Percentiles rank a stretch among this genome's conserved stretches.
These are phyloP conservation scores for Ceraceosorus guamensis DNA, from an alignment of 1,284 basidiomycete species.

Conservation along the genomic window DNA sequence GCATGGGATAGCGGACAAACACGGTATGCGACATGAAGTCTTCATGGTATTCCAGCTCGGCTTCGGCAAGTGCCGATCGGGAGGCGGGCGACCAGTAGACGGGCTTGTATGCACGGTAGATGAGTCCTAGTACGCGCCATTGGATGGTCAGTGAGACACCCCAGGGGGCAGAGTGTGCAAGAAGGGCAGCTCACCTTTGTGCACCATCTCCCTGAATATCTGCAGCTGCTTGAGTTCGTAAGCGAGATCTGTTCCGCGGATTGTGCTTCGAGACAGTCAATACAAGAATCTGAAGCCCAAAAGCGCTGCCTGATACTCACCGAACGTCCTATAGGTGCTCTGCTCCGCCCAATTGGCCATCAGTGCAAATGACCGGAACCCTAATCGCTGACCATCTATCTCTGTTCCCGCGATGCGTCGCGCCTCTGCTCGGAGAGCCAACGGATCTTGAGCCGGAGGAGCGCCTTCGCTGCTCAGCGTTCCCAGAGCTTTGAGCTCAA, in stretches of 20 bases:
- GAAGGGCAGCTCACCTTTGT: constrained; percentile 50
- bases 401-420: constrained; percentile 67
- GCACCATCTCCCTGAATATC: constrained; percentile 80
- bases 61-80: constrained; percentile 86
- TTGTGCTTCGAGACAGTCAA: no score
- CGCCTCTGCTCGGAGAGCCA: constrained; percentile 66
- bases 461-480: neutral
- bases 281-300: no score
- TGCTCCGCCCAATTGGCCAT: constrained; percentile 81
- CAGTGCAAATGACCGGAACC: constrained; percentile 76
- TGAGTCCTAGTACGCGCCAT: constrained; percentile 50
- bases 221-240: constrained; percentile 84
- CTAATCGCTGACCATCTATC: constrained; percentile 67
- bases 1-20: constrained; percentile 68
- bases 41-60: constrained; percentile 84
- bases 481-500: constrained; percentile 51
- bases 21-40: constrained; percentile 80
- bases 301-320: no score
- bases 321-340: constrained; percentile 60
- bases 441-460: constrained; percentile 60
- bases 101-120: constrained; percentile 79
- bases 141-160: no score
- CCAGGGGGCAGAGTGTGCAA: no score
- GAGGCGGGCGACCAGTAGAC: constrained; percentile 95
- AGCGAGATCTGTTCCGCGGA: constrained; percentile 55